Conservation (phyloP, 179 eudicot genomes). For the Spinacia oleracea region DNA sequence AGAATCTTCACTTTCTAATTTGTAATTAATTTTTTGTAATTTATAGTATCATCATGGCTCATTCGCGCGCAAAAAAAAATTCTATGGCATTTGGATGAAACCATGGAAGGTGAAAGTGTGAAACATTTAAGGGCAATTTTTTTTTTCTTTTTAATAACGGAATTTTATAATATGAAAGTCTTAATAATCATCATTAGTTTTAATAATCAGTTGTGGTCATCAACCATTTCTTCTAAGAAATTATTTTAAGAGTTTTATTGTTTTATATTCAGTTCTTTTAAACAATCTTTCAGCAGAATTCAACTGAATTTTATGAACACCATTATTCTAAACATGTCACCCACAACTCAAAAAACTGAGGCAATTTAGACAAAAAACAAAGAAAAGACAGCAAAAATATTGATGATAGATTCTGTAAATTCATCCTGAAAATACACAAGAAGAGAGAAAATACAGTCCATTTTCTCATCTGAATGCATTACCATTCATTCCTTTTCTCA, state of each 20-base stretch:
- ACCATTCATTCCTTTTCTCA: conserved; percentile 50
- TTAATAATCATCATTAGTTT: neutral
- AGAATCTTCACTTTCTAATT: too few species aligned
- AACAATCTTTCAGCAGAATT: conserved; percentile 15
- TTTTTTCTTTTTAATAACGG: neutral
- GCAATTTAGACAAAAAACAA: conserved; percentile 8
- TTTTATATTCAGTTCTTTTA: conserved; percentile 5
- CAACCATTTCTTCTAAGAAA: neutral
- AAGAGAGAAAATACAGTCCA: neutral
- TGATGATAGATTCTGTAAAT: conserved; percentile 21
- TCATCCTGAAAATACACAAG: neutral
- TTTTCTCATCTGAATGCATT: conserved; percentile 41
- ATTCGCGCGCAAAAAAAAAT: too few species aligned
- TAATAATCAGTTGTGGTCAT: neutral
- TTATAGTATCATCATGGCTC: too few species aligned
- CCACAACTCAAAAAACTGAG: conserved; percentile 30
- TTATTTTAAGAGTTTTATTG: neutral
- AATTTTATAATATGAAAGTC: neutral
- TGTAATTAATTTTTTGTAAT: too few species aligned
- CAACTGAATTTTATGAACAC: conserved; percentile 24
- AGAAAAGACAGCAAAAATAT: conserved; percentile 2
- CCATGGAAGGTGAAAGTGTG: too few species aligned
- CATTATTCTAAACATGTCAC: conserved; percentile 36
- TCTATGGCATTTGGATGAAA: too few species aligned
- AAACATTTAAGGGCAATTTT: neutral